These are phyloP conservation scores for Colletotrichum falcatum DNA, from an alignment of 2,329 filamentous ascomycete species.

Conservation along the genomic window DNA sequence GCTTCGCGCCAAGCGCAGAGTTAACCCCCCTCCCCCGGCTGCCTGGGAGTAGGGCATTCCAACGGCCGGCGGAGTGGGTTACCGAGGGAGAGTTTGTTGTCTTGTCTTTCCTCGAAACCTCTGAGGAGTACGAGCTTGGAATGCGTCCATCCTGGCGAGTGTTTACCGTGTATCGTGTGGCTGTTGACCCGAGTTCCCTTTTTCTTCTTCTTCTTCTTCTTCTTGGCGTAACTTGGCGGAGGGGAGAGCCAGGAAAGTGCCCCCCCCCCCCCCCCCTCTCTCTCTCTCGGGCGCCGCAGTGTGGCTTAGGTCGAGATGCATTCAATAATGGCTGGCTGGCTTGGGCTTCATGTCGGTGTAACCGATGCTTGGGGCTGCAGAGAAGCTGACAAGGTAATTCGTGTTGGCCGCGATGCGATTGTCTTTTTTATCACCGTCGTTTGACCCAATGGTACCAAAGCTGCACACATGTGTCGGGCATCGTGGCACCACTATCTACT, in stretches of 20 bases:
- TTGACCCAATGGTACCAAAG: conserved; percentile 10
- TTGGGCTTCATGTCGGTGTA: background rate
- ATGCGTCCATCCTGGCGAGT: background rate
- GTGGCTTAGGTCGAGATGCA: conserved; percentile 37
- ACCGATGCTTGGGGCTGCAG: conserved; percentile 3
- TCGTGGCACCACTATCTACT: conserved; percentile 31
- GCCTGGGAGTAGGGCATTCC: conserved; percentile 13
- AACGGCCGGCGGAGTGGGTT: conserved; percentile 10
- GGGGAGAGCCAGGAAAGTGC: conserved; percentile 9
- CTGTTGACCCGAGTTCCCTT: background rate
- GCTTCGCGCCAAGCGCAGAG: conserved; percentile 21
- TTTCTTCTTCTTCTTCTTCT: background rate
- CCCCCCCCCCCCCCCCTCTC: background rate
- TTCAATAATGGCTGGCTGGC: conserved; percentile 22
- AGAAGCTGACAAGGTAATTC: conserved; percentile 24
- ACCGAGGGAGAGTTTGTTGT: background rate
- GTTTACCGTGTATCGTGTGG: background rate
- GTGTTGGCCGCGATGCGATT: conserved; percentile 4
- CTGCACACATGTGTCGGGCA: background rate
- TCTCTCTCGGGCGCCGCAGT: conserved; percentile 15
- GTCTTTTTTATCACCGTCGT: background rate
- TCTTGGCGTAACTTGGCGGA: background rate
- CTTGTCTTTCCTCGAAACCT: conserved; percentile 18
- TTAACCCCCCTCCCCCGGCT: background rate
- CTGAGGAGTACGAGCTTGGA: conserved; percentile 3